These are phyloP conservation scores for Pholiota molesta DNA, from an alignment of 768 basidiomycete species.

Conservation along the genomic window DNA sequence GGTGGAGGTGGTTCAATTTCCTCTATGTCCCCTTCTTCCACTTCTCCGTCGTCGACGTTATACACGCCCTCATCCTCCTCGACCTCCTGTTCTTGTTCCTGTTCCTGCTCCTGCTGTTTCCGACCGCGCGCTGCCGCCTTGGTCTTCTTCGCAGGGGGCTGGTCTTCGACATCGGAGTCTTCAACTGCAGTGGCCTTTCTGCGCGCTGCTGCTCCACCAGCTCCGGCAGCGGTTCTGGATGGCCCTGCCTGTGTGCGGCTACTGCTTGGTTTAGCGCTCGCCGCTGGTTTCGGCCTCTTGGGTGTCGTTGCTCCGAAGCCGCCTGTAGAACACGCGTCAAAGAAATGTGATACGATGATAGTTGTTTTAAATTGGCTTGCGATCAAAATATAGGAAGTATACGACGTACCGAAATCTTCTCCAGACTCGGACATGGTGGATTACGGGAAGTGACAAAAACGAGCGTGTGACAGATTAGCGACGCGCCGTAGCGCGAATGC, in stretches of 20 bases:
- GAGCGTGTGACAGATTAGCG: conserved; percentile 17
- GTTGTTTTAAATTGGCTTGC: not conserved
- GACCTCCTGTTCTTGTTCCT: not conserved
- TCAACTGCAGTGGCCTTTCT: not conserved
- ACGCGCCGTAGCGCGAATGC: conserved; percentile 16
- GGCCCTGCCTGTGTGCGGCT: conserved; percentile 21
- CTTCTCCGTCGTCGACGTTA: not conserved
- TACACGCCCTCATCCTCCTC: conserved; percentile 18
- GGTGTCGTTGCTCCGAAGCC: conserved; percentile 14
- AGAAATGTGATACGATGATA: not conserved
- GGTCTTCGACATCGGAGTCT: conserved; percentile 8
- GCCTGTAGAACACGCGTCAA: conserved; percentile 2
- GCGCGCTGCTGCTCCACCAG: conserved; percentile 6
- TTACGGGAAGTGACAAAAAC: conserved; percentile 19
- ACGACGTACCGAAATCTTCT: conserved; percentile 20
- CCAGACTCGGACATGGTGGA: conserved; percentile 23
- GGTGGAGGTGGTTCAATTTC: conserved; percentile 18
- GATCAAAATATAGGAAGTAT: not conserved
- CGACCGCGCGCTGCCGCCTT: conserved; percentile 1
- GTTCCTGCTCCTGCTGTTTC: conserved; percentile 5
- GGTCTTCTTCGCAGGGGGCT: conserved; percentile 8
- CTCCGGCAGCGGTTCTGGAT: conserved; percentile 11
- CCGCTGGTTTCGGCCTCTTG: conserved; percentile 8
- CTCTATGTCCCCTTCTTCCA: conserved; percentile 14
- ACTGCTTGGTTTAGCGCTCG: conserved; percentile 12